These are phyloP conservation scores for Proliferodiscus dingleyae DNA, from an alignment of 2,329 filamentous ascomycete genomes.

Conservation along the genomic window DNA sequence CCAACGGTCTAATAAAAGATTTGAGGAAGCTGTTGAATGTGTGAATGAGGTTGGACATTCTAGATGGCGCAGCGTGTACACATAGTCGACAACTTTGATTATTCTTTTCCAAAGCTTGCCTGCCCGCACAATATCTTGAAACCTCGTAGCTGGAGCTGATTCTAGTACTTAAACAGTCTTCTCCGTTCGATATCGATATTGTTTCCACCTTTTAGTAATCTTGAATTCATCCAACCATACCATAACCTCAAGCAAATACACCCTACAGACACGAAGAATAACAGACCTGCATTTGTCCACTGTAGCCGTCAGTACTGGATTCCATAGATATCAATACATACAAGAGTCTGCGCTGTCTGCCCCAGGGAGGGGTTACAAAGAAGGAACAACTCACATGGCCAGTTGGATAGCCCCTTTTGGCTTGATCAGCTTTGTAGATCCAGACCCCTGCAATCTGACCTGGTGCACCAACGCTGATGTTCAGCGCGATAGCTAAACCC, in stretches of 20 bases:
- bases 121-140: too few species aligned
- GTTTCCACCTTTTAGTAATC: conserved; percentile 14
- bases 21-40: too few species aligned
- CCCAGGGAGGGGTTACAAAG: too few species aligned
- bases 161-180: conserved; percentile 18
- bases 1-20: background rate
- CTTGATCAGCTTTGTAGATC: conserved; percentile 66
- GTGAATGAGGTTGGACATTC: too few species aligned
- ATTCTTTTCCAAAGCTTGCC: too few species aligned
- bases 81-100: too few species aligned
- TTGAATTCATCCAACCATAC: conserved; percentile 46
- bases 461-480: conserved; percentile 62
- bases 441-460: conserved; percentile 70
- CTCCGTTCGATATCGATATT: conserved; percentile 1
- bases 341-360: too few species aligned
- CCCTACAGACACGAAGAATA: conserved; percentile 54
- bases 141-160: too few species aligned
- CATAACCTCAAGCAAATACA: conserved; percentile 50
- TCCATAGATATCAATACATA: too few species aligned
- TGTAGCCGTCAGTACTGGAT: too few species aligned
- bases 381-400: conserved; percentile 44
- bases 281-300: conserved; percentile 58
- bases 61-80: too few species aligned
- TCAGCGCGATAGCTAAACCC: conserved; percentile 65
- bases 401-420: conserved; percentile 57